Conservation (phyloP, 345 rosid species). For the Syzygium oleosum region DNA sequence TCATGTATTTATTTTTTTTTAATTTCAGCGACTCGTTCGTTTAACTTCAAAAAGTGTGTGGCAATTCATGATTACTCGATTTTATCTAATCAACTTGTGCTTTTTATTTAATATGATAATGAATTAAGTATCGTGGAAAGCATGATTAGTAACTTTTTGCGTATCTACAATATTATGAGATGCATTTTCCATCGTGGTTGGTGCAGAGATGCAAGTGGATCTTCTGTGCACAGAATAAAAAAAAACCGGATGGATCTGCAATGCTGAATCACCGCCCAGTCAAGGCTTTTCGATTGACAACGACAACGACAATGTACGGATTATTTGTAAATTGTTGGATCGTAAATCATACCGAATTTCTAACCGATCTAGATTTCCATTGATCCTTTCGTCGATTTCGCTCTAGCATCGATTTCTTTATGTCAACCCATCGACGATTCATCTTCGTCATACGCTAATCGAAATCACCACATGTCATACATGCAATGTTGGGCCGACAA, state of each 20-base stretch:
- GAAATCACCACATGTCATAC: neutral
- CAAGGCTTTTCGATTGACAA: neutral
- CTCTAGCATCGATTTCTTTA: neutral
- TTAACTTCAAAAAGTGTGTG: neutral
- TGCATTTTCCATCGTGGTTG: no score
- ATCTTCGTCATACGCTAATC: neutral
- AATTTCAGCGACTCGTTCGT: neutral
- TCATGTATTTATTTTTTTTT: no score
- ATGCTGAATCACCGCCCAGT: neutral
- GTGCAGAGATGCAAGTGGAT: no score
- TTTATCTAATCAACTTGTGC: neutral
- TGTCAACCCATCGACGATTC: neutral
- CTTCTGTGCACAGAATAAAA: neutral
- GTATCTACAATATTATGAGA: neutral
- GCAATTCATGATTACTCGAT: neutral
- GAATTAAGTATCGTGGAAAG: neutral
- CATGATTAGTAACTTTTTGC: neutral
- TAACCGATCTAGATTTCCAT: neutral
- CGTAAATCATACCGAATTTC: neutral
- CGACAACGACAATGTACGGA: neutral
- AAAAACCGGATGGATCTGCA: neutral
- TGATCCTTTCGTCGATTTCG: neutral
- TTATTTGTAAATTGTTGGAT: neutral
- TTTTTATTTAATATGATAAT: neutral
- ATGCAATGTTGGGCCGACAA: neutral